phyloP scores from a whole-genome alignment of 352 stramenopile genomes.

The Phytopythium ostracodes region DNA sequence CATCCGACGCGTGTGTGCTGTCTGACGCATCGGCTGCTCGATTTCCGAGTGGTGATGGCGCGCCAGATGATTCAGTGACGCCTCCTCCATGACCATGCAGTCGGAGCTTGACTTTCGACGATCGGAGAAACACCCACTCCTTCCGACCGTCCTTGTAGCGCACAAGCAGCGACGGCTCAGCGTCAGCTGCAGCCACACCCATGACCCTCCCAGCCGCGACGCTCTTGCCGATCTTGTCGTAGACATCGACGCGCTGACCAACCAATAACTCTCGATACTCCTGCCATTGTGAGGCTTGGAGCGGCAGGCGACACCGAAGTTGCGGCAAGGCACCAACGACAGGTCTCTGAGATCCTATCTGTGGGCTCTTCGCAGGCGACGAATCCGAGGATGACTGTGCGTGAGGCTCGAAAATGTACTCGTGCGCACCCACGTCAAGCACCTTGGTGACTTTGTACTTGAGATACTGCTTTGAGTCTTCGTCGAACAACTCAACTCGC shows the following conservation, averaged over 20 bases:
- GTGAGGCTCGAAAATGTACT: constrained; percentile 24
- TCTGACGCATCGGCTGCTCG: background rate
- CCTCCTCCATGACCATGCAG: constrained; percentile 11
- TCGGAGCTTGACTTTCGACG: constrained; percentile 23
- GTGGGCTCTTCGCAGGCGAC: background rate
- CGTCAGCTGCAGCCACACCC: constrained; percentile 6
- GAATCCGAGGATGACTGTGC: background rate
- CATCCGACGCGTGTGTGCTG: background rate
- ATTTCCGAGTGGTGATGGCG: background rate
- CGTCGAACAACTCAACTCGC: constrained; percentile 26
- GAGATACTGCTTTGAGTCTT: constrained; percentile 17
- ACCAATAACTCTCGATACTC: constrained; percentile 16
- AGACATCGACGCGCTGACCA: constrained; percentile 25
- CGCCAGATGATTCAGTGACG: background rate
- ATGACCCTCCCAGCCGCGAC: constrained; percentile 22
- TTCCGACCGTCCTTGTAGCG: constrained; percentile 25
- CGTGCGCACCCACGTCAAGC: constrained; percentile 9
- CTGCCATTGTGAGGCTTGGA: constrained; percentile 20
- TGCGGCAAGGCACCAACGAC: constrained; percentile 11
- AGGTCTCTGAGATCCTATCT: background rate
- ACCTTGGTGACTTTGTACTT: constrained; percentile 24
- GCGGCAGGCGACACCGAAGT: constrained; percentile 20
- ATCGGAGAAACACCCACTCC: constrained; percentile 19
- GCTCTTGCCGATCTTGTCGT: constrained; percentile 16
- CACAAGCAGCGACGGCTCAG: constrained; percentile 16